Evolutionary conservation across 352 stramenopile genomes (phyloP), one percentile per base, ranked within the genome.

Genomic region (Elongisporangium prolatum): DNA sequence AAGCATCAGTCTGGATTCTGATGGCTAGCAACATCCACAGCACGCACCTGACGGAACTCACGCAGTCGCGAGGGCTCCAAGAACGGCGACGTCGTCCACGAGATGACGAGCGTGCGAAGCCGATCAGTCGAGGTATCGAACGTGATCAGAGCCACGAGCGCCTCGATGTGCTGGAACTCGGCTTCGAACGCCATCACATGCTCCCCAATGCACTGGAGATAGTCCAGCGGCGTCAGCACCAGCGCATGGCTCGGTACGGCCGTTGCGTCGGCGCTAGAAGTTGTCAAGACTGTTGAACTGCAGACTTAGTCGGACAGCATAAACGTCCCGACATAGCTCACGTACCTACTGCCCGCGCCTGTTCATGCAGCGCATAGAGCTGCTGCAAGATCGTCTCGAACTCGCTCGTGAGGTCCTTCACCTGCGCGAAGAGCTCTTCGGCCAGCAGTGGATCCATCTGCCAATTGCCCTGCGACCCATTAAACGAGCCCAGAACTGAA

Each of bases 91-190:
- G 84, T 91, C 52, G 75, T 91, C 76, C 84, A 91, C 10, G 82
- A 91, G 47, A 91, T 89, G 13, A 87, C 71, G 44, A 90, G 84
- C n/a, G 84, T 89, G 16, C 77, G 81, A 51, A 91, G 64, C 63
- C 87, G 65, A 56, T 88, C 78, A 17, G 71, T 88, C 18, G 84
- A 79, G 20, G 76, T 87, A 14, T 84, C 68, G 60, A 93, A 93
- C 20, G 80, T 74, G 40, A 93, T 74, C 47, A 83, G 77, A 18
- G 65, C 66, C 60, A 93, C 52, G 47, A 91, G 63, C 14, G 67
- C 67, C 69, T 91, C 81, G 21, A 91, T 74, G 50, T 93, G 82
- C 55, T 93, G 84, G 60, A 74, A 91, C 65, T 91, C 81, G n/a
- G 81, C 74, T 71, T 93, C 84, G 52, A 89, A 89, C 25, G 76